Base-by-base conservation (phyloP, 768 basidiomycete genomes). In the Solioccasus polychromus region DNA sequence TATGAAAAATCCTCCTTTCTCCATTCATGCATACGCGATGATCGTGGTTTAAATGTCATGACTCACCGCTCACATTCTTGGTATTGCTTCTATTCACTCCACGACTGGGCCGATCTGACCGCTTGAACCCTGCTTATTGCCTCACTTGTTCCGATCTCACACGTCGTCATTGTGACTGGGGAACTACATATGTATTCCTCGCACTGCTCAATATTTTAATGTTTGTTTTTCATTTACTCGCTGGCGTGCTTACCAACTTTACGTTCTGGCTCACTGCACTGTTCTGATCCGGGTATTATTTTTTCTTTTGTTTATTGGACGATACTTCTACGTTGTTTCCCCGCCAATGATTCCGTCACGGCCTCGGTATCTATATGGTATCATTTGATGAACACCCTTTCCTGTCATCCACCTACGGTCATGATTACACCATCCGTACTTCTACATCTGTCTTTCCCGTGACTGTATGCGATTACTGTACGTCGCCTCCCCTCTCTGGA, bases 11-110 rank as follows among this genome's bases (percentile, higher is more conserved):
- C 20, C 34, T 24, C 28, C 43, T 42, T 60, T 55, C 49, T 35
- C 53, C 45, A 56, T 56, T 36, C 36, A 55, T 35, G 24, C 34
- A 18, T 35, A 41, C 30, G n/a, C 22, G 19, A 31, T 28, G 24
- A 41, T 32, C 20, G 12, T 31, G 35, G 8, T 31, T 31, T 24
- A 8, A n/a, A n/a, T n/a, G n/a, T n/a, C n/a, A n/a, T n/a, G n/a
- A n/a, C n/a, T n/a, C 5, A 35, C 19, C 17, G 11, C 7, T 24
- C 36, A 22, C 25, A 29, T 38, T 17, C 20, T 25, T n/a, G 37
- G 17, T n/a, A 24, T 40, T 29, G 20, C 29, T 24, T 41, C 45
- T 20, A 23, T 42, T 24, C 43, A 26, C 18, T 29, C 30, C 11
- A 26, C 17, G 19, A 37, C n/a, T 48, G 28, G 17, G 12, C 34